These are phyloP conservation scores for Candida manassasensis DNA, from an alignment of 805 yeast genomes.

Conservation along the genomic window DNA sequence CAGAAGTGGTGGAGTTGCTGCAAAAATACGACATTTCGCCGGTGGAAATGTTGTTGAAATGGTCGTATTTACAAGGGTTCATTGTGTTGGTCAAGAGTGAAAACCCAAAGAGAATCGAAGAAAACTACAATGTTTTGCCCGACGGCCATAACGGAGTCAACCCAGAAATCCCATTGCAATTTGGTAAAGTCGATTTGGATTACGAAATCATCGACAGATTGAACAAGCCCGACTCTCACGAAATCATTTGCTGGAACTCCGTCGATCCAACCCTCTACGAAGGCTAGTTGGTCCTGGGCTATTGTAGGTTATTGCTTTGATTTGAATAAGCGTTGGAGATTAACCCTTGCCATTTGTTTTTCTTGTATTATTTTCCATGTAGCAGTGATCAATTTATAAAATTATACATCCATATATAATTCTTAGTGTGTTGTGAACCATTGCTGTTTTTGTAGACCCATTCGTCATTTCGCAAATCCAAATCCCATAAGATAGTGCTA, in stretches of 20 bases:
- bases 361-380: no score
- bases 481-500: no score
- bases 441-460: no score
- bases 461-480: no score
- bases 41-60: constrained; percentile 64
- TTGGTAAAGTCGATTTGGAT: constrained; percentile 38
- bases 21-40: constrained; percentile 44
- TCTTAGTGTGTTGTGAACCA: no score
- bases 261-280: constrained; percentile 28
- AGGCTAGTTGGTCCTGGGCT: constrained; percentile 6
- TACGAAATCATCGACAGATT: constrained; percentile 31
- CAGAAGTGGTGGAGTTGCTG: constrained; percentile 47
- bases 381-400: no score
- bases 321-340: no score
- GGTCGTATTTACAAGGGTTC: constrained; percentile 71
- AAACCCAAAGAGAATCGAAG: constrained; percentile 45
- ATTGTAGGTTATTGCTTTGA: no score
- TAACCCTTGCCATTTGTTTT: no score
- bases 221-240: constrained; percentile 33
- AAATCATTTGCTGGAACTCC: constrained; percentile 28
- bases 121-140: constrained; percentile 51
- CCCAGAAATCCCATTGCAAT: constrained; percentile 9
- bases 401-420: no score
- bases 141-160: constrained; percentile 18
- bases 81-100: constrained; percentile 68